Conservation (phyloP, 129 eudicot genomes). For the Ambrosia trifida region DNA sequence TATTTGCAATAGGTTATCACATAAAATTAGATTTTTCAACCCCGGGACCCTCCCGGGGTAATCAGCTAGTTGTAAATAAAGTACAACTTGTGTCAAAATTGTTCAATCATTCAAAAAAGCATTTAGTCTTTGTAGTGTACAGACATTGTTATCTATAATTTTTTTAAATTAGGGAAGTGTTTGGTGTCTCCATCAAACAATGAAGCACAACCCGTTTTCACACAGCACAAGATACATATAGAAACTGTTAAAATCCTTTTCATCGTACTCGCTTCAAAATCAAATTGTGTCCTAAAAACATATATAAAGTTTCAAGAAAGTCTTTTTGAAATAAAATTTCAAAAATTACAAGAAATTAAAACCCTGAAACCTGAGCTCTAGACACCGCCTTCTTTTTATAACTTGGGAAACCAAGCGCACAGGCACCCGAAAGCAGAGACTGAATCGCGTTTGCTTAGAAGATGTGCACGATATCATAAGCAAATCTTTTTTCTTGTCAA, state of each 20-base stretch:
- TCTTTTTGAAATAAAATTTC: background rate
- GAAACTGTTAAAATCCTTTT: background rate
- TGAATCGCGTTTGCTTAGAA: constrained; percentile 40
- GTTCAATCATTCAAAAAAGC: too few species aligned
- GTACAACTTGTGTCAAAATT: too few species aligned
- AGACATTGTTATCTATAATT: too few species aligned
- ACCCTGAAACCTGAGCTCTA: background rate
- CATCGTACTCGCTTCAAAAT: background rate
- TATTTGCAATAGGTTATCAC: too few species aligned
- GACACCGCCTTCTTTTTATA: background rate
- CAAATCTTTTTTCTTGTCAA: constrained; percentile 66
- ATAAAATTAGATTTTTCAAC: too few species aligned
- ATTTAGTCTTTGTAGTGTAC: too few species aligned
- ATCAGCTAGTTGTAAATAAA: too few species aligned
- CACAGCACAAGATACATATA: background rate
- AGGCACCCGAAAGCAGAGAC: background rate
- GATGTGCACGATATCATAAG: constrained; percentile 85
- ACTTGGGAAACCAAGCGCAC: background rate
- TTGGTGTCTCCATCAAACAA: too few species aligned
- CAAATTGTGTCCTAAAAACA: background rate
- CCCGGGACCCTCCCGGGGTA: too few species aligned
- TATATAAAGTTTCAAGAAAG: background rate
- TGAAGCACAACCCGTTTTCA: too few species aligned
- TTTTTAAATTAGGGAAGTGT: too few species aligned
- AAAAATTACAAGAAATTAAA: constrained; percentile 3